A percentile compares a stretch with the other conserved stretches of the same genome.
phyloP scores from a whole-genome alignment of 1,284 basidiomycete genomes.

The Tilletia horrida region DNA sequence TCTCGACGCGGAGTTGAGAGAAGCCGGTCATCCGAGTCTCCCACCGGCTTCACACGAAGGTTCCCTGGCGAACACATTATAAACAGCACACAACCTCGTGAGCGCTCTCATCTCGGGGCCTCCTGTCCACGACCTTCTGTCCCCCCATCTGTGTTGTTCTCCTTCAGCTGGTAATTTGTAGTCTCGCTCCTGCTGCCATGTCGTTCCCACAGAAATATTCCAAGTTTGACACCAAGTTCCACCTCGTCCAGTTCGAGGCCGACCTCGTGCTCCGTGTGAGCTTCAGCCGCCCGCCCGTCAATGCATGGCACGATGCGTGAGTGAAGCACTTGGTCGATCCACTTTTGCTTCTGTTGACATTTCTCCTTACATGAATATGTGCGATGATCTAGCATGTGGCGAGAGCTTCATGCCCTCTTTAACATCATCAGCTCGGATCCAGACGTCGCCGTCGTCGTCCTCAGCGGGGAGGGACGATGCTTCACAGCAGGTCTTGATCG shows the following conservation, averaged over 20 bases:
- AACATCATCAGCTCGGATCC: constrained; percentile 36
- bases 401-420: constrained; percentile 46
- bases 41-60: no score
- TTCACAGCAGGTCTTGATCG: constrained; percentile 55
- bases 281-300: constrained; percentile 49
- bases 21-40: background rate
- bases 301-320: constrained; percentile 41
- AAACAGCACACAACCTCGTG: no score
- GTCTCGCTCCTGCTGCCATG: no score
- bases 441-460: constrained; percentile 47
- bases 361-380: background rate
- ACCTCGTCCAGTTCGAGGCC: constrained; percentile 38
- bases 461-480: constrained; percentile 46
- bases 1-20: background rate
- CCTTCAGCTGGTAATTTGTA: background rate
- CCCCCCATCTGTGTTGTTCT: background rate
- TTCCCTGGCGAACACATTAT: background rate
- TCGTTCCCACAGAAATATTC: constrained; percentile 33
- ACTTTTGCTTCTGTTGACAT: no score
- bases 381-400: constrained; percentile 34
- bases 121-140: no score
- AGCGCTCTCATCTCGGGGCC: no score
- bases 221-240: constrained; percentile 31
- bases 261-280: constrained; percentile 42
- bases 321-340: no score